Percentiles rank a stretch among this genome's conserved stretches.
phyloP scores from a whole-genome alignment of 2,329 filamentous ascomycete genomes.

The Diaporthe citriasiana region DNA sequence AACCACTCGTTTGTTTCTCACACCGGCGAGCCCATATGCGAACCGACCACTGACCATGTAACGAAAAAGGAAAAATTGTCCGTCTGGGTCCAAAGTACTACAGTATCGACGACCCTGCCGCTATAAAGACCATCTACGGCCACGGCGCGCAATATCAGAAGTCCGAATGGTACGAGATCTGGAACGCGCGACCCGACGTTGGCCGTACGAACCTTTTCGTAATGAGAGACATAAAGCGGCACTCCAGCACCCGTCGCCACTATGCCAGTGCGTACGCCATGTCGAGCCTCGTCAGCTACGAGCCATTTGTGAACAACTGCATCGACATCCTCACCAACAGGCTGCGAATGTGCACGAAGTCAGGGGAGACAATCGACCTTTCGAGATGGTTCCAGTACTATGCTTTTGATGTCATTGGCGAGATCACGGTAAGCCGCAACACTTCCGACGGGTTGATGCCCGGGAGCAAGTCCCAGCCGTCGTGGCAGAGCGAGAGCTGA shows the following conservation, averaged over 20 bases:
- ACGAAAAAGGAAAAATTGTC: slow-evolving; percentile 33
- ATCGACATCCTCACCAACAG: slow-evolving; percentile 55
- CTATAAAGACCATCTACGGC: slow-evolving; percentile 37
- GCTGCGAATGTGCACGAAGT: slow-evolving; percentile 53
- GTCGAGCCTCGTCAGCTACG: slow-evolving; percentile 62
- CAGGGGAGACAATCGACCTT: slow-evolving; percentile 53
- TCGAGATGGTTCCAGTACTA: slow-evolving; percentile 61
- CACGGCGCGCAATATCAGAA: slow-evolving; percentile 30
- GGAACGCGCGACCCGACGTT: not conserved
- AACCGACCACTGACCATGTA: not conserved
- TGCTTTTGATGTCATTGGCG: slow-evolving; percentile 65
- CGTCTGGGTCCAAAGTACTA: slow-evolving; percentile 35
- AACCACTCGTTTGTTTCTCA: fast-evolving
- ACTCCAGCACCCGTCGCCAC: slow-evolving; percentile 55
- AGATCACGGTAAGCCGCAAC: slow-evolving; percentile 55
- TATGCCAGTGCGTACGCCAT: slow-evolving; percentile 62
- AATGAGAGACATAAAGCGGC: slow-evolving; percentile 52
- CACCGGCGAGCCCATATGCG: not conserved
- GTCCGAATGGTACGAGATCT: slow-evolving; percentile 30
- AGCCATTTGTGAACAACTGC: slow-evolving; percentile 63
- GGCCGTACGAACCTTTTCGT: slow-evolving; percentile 49
- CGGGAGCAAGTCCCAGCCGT: not conserved
- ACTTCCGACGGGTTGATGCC: too few relatives aligned
- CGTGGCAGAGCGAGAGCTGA: slow-evolving; percentile 49
- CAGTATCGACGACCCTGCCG: slow-evolving; percentile 33